Evolutionary conservation across 2,329 filamentous ascomycete genomes (phyloP), one percentile per base, ranked within the genome.

Genomic region (Helicocarpus griseus): DNA sequence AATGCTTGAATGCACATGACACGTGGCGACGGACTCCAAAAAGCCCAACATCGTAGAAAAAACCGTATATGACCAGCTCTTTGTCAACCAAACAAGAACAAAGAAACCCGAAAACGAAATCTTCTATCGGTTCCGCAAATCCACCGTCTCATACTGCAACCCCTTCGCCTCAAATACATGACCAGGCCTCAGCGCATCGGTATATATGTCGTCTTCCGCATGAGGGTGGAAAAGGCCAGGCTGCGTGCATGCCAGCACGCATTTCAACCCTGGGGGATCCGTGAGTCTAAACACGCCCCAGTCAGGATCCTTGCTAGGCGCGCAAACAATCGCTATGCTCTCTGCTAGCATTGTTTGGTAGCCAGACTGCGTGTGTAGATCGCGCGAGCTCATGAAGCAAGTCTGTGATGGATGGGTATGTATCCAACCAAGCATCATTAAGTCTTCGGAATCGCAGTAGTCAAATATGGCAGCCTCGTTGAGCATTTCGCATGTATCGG

Each of bases 301-400:
- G 55, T 88, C 91, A 28, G 65, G 62, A 35, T 77, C 75, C 61
- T 86, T 88, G 52, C 79, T 85, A 0, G 93, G 93, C 5, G 93
- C 88, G 70, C 93, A 98, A 36, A 98, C 93, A 61, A 98, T 95
- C 3, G 93, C 93, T 56, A 98, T 89, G 61, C 88, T 94, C 74
- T 98, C 93, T 0, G 89, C 85, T 70, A 97, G 80, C 89, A 96
- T 96, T 54, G 93, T 83, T 69, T 98, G 93, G 66, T 96, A 97
- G 9, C 89, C 89, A 2, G 85, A 84, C 64, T 95, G 91, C 0
- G 94, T 98, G 65, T 98, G 93, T 58, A 97, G 66, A 64, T 98
- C 93, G 47, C 91, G 77, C 46, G 86, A 93, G 65, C 89, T 95
- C 87, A 98, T 94, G 67, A 98, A 98, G 69, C 93, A 98, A 0